Evolutionary conservation across 1,284 basidiomycete genomes (phyloP), one percentile per base, ranked within the genome.

Genomic region (Sanguinoderma infundibulare): DNA sequence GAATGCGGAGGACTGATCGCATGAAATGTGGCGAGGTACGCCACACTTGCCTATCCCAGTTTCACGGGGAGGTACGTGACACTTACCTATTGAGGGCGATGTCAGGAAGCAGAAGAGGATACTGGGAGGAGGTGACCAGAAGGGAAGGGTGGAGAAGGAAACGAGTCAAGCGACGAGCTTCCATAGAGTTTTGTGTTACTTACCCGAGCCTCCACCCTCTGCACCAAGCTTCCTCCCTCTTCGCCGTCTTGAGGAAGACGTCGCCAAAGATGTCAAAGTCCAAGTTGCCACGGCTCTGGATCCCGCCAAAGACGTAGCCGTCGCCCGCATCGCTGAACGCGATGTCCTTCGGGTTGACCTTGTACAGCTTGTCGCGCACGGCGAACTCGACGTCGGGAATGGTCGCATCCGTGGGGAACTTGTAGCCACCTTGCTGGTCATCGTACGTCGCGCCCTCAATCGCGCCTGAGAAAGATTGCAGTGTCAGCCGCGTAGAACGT

Each of bases 1-100:
- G 72, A 84, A 89, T 46, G 79, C 79, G 14, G 79, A 74, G n/a
- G 82, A 78, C 20, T 84, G 85, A n/a, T n/a, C n/a, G n/a, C n/a
- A n/a, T n/a, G n/a, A n/a, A n/a, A n/a, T n/a, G n/a, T n/a, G n/a
- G n/a, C n/a, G n/a, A n/a, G n/a, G n/a, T n/a, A n/a, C n/a, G n/a
- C n/a, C n/a, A n/a, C n/a, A n/a, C n/a, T n/a, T n/a, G n/a, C n/a
- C n/a, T n/a, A n/a, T n/a, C n/a, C n/a, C n/a, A n/a, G n/a, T n/a
- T n/a, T n/a, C n/a, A n/a, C n/a, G n/a, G n/a, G n/a, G n/a, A n/a
- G n/a, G n/a, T n/a, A n/a, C n/a, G n/a, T n/a, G n/a, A n/a, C n/a
- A n/a, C n/a, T n/a, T n/a, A n/a, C n/a, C n/a, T n/a, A n/a, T n/a
- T n/a, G n/a, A n/a, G n/a, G n/a, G n/a, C n/a, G n/a, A n/a, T n/a